Percentiles rank a stretch among this genome's conserved stretches.
Conservation (phyloP, 495 filamentous ascomycete species). For the Penicillium manginii region DNA sequence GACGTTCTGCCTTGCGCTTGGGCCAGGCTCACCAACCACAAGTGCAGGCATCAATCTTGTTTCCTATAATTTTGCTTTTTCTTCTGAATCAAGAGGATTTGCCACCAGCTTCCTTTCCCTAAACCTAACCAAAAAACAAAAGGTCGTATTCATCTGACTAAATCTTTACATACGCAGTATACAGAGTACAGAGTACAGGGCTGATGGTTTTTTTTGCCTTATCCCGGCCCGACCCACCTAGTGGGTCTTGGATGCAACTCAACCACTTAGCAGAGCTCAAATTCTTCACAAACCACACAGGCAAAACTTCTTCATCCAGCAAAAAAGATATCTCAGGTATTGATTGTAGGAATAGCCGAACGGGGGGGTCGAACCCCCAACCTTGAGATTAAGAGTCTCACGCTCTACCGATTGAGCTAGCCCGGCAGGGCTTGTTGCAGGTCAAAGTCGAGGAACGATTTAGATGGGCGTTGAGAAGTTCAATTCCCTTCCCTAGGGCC, state of each 20-base stretch:
- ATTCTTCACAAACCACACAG: neutral
- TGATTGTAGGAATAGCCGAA: constrained; percentile 48
- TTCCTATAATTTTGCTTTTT: constrained; percentile 7
- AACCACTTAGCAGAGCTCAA: constrained; percentile 17
- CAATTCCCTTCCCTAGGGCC: neutral
- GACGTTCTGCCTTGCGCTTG: constrained; percentile 31
- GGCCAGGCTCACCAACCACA: constrained; percentile 19
- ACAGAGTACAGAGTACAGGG: neutral
- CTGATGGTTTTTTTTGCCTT: neutral
- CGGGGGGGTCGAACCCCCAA: constrained; percentile 62
- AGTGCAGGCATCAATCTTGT: constrained; percentile 6
- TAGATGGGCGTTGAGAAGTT: neutral
- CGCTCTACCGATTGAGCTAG: constrained; percentile 66
- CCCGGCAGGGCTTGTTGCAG: constrained; percentile 42
- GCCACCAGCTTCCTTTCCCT: neutral
- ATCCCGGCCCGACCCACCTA: constrained; percentile 19
- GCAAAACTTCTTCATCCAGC: constrained; percentile 18
- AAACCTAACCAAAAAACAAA: neutral
- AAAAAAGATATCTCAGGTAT: constrained; percentile 24
- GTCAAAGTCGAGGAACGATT: neutral
- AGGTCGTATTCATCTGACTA: too few species aligned
- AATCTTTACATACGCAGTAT: neutral
- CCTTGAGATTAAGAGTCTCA: constrained; percentile 66
- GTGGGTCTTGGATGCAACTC: constrained; percentile 5
- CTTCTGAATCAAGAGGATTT: neutral